Base-by-base conservation (phyloP, 2,329 filamentous ascomycete genomes). In the Clarireedia homoeocarpa region DNA sequence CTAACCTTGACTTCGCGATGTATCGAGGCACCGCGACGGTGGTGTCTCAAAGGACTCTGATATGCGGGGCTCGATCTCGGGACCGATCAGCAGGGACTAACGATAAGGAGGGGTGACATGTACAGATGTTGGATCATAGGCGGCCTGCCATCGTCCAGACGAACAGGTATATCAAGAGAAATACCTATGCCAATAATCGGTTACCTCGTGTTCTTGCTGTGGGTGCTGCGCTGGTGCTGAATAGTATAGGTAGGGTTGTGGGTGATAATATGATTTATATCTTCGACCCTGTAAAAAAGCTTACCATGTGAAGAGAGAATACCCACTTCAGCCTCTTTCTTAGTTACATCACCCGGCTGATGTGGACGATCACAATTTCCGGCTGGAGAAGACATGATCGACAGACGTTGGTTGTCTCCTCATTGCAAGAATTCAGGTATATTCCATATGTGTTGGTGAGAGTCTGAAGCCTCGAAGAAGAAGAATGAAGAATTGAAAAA, bases 11-110 rank as follows among this genome's bases (percentile, higher is more conserved):
- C 82, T 63, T 75, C 76, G 69, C 79, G 77, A 48, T 80, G 79
- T 47, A 77, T 74, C 53, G 83, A 85, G 51, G 80, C 78, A 53
- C 78, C 77, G 59, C 83, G 79, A 62, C 75, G 77, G 71, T 86
- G 82, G 68, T 87, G 84, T 71, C 84, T 76, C 50, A 83, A 73
- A n/a, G 82, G 83, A 65, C 79, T 84, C 61, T 62, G 81, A 78
- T 69, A 70, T 39, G 63, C 60, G 12, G 68, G 65, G 46, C 74
- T 72, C 51, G 82, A 83, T 65, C 81, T 83, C 39, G 39, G 55
- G 48, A 59, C 26, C 39, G 17, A 53, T 62, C 47, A 63, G 58
- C 20, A 40, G 27, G 53, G 17, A 36, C 48, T 55, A 36, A 55
- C 23, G 15, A 39, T 46, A 39, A 45, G 38, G 34, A 51, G 45